phyloP scores from a whole-genome alignment of 805 yeast species.

The Wickerhamomyces mucosus region DNA sequence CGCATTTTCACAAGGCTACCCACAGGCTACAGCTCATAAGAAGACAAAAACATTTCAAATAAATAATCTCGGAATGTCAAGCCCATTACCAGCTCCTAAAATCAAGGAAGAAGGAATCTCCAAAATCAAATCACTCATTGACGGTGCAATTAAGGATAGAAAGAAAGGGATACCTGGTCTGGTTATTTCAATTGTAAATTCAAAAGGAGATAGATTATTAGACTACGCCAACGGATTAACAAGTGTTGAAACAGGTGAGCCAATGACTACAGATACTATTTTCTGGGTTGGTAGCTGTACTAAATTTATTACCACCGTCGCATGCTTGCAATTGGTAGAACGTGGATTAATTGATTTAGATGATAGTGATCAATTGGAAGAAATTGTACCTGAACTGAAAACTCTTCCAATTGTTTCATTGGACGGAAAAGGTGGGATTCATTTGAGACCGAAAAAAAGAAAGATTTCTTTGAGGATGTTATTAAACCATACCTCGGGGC shows the following conservation, averaged over 20 bases:
- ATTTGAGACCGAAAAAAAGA: conserved; percentile 11
- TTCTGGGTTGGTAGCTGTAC: conserved; percentile 17
- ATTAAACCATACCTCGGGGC: conserved; percentile 25
- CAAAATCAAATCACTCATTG: not conserved
- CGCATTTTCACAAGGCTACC: no score
- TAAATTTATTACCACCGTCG: conserved; percentile 18
- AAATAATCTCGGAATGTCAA: no score
- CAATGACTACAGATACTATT: conserved; percentile 1
- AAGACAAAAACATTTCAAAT: no score
- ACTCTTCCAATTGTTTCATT: conserved; percentile 5
- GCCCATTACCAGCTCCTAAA: no score
- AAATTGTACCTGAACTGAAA: conserved; percentile 18
- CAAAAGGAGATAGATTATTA: not conserved
- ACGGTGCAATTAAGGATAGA: not conserved
- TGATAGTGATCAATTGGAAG: conserved; percentile 17
- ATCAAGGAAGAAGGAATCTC: conserved; percentile 4
- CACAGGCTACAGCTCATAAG: no score
- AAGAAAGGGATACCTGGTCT: not conserved
- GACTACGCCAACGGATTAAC: not conserved
- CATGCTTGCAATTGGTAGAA: conserved; percentile 21
- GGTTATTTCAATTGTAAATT: not conserved
- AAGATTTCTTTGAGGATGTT: conserved; percentile 22
- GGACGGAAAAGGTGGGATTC: conserved; percentile 8
- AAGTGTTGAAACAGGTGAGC: conserved; percentile 1
- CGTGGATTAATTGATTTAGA: conserved; percentile 18